Conservation (phyloP, 2,329 filamentous ascomycete genomes). For the Cordyceps cicadae region DNA sequence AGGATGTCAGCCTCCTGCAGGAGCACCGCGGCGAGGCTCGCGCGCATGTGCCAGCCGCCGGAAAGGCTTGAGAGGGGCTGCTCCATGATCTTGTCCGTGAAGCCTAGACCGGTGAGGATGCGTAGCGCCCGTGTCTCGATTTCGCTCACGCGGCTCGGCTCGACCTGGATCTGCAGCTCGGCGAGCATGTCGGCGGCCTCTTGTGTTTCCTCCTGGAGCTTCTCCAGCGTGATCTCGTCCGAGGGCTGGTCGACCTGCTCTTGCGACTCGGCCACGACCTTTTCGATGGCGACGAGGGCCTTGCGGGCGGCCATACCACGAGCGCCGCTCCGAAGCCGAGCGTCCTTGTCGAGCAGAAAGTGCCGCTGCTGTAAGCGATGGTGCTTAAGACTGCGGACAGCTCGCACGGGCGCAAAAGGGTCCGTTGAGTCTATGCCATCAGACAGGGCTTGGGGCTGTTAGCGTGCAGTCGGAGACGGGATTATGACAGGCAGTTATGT, state of each 20-base stretch:
- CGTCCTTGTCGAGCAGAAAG: slow-evolving; percentile 65
- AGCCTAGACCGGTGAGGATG: slow-evolving; percentile 63
- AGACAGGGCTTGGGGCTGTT: slow-evolving; percentile 37
- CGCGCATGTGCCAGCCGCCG: slow-evolving; percentile 69
- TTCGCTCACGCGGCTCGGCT: slow-evolving; percentile 54
- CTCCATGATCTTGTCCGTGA: slow-evolving; percentile 52
- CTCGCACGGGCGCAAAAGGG: slow-evolving; percentile 48
- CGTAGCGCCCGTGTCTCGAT: slow-evolving; percentile 58
- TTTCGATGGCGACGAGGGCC: slow-evolving; percentile 60
- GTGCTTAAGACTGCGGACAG: slow-evolving; percentile 54
- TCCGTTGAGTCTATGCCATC: slow-evolving; percentile 51
- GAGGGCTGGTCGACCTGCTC: slow-evolving; percentile 42
- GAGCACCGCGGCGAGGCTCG: slow-evolving; percentile 55
- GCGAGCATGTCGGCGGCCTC: slow-evolving; percentile 62
- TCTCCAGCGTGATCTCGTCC: slow-evolving; percentile 47
- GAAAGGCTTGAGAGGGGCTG: slow-evolving; percentile 59
- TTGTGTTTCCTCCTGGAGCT: slow-evolving; percentile 56
- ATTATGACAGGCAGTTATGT: not conserved
- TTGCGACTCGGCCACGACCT: slow-evolving; percentile 51
- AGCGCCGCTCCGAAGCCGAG: slow-evolving; percentile 64
- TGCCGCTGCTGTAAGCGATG: slow-evolving; percentile 54
- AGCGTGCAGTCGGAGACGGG: not conserved
- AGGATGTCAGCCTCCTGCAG: slow-evolving; percentile 69
- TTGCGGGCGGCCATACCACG: slow-evolving; percentile 71
- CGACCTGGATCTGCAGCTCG: slow-evolving; percentile 59